A percentile compares a stretch with the other conserved stretches of the same genome.
phyloP scores from a whole-genome alignment of 768 basidiomycete species.

The Rhizopogon salebrosus region DNA sequence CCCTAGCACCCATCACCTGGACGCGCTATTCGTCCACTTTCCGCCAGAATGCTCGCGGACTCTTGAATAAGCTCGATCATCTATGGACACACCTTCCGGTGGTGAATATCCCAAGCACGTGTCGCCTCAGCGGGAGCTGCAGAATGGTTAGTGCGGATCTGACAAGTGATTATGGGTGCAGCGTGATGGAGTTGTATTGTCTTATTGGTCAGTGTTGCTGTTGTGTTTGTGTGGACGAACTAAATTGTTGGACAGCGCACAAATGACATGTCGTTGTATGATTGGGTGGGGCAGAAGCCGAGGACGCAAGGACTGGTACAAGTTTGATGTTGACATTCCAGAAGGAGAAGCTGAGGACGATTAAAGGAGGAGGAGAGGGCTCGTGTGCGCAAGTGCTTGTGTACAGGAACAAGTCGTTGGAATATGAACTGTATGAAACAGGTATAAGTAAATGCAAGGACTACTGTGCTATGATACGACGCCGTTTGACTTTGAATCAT shows the following conservation, averaged over 20 bases:
- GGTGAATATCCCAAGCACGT: too few relatives aligned
- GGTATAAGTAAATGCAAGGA: neutral
- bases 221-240: neutral
- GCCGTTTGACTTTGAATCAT: slow-evolving; percentile 24
- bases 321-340: slow-evolving; percentile 97
- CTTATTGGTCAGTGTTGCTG: slow-evolving; percentile 64
- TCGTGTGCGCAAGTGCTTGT: slow-evolving; percentile 86
- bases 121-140: slow-evolving; percentile 62
- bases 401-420: slow-evolving; percentile 63
- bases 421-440: neutral
- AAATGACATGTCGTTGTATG: too few relatives aligned
- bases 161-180: slow-evolving; percentile 67
- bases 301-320: slow-evolving; percentile 85
- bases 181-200: slow-evolving; percentile 82
- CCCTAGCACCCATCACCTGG: too few relatives aligned
- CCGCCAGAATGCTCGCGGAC: too few relatives aligned
- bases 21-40: too few relatives aligned
- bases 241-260: slow-evolving; percentile 56
- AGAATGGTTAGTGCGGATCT: slow-evolving; percentile 62
- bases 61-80: too few relatives aligned
- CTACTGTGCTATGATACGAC: slow-evolving; percentile 16
- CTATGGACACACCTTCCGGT: too few relatives aligned
- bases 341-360: slow-evolving; percentile 72
- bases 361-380: slow-evolving; percentile 93
- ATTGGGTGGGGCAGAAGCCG: slow-evolving; percentile 86